A percentile compares a stretch with the other conserved stretches of the same genome.
These are phyloP conservation scores for Mycosarcoma maydis DNA, from an alignment of 1,284 basidiomycete genomes.

Conservation along the genomic window DNA sequence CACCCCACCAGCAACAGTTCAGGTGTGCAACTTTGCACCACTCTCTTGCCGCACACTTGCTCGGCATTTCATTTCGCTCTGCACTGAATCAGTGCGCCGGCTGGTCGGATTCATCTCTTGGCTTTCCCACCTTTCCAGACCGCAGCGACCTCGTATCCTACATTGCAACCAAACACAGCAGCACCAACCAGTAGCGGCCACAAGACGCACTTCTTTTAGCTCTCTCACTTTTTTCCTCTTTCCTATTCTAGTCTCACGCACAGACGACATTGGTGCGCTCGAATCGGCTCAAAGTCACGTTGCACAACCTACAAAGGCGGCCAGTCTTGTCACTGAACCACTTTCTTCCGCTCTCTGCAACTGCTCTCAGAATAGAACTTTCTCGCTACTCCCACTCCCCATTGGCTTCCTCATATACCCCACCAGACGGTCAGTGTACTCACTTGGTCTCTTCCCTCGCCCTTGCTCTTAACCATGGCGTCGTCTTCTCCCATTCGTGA, in stretches of 20 bases:
- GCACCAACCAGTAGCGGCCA: no score
- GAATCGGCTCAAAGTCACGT: no score
- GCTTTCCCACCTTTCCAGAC: not conserved
- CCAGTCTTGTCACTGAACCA: no score
- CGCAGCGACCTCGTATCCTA: not conserved
- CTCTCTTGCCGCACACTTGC: not conserved
- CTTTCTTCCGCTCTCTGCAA: no score
- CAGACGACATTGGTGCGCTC: no score
- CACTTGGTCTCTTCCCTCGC: not conserved
- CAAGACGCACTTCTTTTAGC: no score
- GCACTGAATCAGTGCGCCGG: not conserved
- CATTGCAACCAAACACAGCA: not conserved
- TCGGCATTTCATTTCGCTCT: not conserved
- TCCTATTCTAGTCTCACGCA: no score
- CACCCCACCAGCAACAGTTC: constrained; percentile 14
- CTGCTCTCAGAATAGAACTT: no score
- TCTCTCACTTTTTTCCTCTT: no score
- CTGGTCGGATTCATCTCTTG: not conserved
- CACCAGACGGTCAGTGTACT: not conserved
- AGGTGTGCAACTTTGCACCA: not conserved
- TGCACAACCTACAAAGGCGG: no score
- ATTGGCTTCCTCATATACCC: not conserved
- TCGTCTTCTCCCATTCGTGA: constrained; percentile 7
- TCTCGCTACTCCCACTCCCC: not conserved
- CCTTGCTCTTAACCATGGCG: constrained; percentile 3